phyloP scores from a whole-genome alignment of 2,329 filamentous ascomycete genomes.

The Pezizomycotina sp. region DNA sequence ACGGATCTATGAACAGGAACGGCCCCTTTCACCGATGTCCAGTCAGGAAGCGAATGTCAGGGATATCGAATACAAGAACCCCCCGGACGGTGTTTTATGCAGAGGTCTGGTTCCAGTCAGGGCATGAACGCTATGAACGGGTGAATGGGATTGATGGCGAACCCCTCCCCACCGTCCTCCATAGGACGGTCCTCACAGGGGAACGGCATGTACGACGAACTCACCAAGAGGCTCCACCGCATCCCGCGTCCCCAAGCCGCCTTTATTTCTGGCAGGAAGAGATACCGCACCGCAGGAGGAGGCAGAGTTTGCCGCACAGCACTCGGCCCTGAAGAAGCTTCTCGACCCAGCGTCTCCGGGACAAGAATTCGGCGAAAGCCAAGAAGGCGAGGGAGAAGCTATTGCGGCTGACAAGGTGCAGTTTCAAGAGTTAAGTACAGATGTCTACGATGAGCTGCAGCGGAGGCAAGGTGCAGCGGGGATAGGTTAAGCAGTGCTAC shows the following conservation, averaged over 20 bases:
- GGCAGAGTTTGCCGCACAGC: constrained; percentile 37
- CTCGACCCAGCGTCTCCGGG: constrained; percentile 22
- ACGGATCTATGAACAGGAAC: constrained; percentile 13
- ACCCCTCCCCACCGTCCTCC: constrained; percentile 69
- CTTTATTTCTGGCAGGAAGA: too few species aligned
- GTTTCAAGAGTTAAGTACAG: constrained; percentile 93
- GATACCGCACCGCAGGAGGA: constrained; percentile 33
- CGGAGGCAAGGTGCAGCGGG: constrained; percentile 62
- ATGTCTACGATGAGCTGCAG: constrained; percentile 89
- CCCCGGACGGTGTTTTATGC: constrained; percentile 28
- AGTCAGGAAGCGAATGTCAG: constrained; percentile 66
- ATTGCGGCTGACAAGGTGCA: constrained; percentile 77
- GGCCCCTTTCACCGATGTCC: constrained; percentile 62
- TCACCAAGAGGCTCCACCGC: constrained; percentile 21
- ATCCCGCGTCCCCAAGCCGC: constrained; percentile 14
- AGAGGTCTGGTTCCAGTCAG: constrained; percentile 19
- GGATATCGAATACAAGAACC: constrained; percentile 49
- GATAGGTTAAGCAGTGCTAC: constrained; percentile 26
- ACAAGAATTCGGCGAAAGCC: constrained; percentile 31
- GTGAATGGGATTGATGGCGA: constrained; percentile 29
- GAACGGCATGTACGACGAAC: constrained; percentile 41
- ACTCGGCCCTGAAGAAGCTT: constrained; percentile 23
- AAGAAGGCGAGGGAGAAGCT: constrained; percentile 93
- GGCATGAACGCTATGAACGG: constrained; percentile 23
- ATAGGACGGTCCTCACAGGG: constrained; percentile 72